Evolutionary conservation across 495 filamentous ascomycete genomes (phyloP).

Genomic region (Aspergillus leporis): DNA sequence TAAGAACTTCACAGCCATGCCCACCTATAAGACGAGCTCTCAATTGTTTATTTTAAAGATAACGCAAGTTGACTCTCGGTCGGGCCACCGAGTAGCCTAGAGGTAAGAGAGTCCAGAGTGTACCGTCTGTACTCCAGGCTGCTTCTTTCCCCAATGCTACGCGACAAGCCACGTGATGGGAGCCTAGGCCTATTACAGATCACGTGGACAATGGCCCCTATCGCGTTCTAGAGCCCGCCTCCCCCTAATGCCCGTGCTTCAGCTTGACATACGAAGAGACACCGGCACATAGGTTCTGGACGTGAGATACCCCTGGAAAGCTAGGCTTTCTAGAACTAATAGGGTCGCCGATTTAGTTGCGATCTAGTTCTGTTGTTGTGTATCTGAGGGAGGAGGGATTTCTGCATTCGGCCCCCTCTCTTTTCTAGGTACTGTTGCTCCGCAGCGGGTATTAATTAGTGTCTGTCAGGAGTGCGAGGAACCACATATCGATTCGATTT

Average conservation of each 20-base stretch:
- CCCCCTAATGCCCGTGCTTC: conserved; percentile 22
- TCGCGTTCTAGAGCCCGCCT: conserved; percentile 26
- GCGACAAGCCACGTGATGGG: not conserved
- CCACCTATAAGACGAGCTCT: not conserved
- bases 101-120: not conserved
- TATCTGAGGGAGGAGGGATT: conserved; percentile 5
- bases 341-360: conserved; percentile 5
- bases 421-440: conserved; percentile 25
- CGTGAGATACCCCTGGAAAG: conserved; percentile 6
- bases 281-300: conserved; percentile 10
- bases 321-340: conserved; percentile 17
- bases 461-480: conserved; percentile 22
- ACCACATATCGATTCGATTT: conserved; percentile 4
- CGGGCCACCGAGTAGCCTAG: not conserved
- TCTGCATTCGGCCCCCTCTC: conserved; percentile 13
- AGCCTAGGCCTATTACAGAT: not conserved
- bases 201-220: conserved; percentile 18
- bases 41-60: not conserved
- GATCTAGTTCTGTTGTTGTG: conserved; percentile 1
- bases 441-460: conserved; percentile 28
- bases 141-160: not conserved
- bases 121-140: not conserved
- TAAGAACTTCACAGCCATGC: not conserved
- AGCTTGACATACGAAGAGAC: conserved; percentile 15
- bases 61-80: not conserved